Percentiles rank a stretch among this genome's conserved stretches.
phyloP scores from a whole-genome alignment of 768 basidiomycete genomes.

The Lactarius indigo region DNA sequence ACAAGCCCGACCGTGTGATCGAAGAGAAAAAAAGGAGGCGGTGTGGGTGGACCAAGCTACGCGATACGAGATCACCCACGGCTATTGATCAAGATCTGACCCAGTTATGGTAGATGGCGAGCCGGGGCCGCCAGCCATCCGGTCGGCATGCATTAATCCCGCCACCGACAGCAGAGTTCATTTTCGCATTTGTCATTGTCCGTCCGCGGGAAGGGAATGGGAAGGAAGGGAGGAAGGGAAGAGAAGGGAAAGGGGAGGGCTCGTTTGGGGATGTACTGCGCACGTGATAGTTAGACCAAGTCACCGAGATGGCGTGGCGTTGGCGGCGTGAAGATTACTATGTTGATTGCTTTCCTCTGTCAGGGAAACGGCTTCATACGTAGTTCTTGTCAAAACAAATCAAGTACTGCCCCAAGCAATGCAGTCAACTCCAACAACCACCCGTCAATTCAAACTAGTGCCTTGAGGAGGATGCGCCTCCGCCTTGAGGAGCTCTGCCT shows the following conservation, averaged over 20 bases:
- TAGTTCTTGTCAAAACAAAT: constrained; percentile 6
- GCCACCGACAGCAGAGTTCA: constrained; percentile 5
- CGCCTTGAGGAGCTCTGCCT: constrained; percentile 41
- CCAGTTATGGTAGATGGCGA: not conserved
- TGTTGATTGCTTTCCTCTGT: not conserved
- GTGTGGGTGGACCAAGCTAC: not conserved
- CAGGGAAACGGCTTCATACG: constrained; percentile 8
- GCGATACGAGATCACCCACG: not conserved
- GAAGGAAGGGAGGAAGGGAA: not conserved
- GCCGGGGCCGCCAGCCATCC: not conserved
- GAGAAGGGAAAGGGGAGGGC: constrained; percentile 5
- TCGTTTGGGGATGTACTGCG: not conserved
- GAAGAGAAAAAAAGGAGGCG: not conserved
- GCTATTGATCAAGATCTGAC: not conserved
- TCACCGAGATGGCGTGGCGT: constrained; percentile 2
- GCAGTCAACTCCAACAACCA: not conserved
- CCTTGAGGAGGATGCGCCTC: constrained; percentile 24
- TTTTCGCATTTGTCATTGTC: constrained; percentile 8
- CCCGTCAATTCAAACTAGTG: constrained; percentile 11
- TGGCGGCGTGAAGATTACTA: constrained; percentile 8
- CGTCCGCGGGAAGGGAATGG: not conserved
- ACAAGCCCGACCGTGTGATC: constrained; percentile 1
- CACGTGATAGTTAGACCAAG: constrained; percentile 8
- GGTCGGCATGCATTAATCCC: constrained; percentile 12
- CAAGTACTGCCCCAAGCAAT: not conserved